Evolutionary conservation across 148 eudicot genomes (phyloP).

Genomic region (Pharnaceum exiguum): DNA sequence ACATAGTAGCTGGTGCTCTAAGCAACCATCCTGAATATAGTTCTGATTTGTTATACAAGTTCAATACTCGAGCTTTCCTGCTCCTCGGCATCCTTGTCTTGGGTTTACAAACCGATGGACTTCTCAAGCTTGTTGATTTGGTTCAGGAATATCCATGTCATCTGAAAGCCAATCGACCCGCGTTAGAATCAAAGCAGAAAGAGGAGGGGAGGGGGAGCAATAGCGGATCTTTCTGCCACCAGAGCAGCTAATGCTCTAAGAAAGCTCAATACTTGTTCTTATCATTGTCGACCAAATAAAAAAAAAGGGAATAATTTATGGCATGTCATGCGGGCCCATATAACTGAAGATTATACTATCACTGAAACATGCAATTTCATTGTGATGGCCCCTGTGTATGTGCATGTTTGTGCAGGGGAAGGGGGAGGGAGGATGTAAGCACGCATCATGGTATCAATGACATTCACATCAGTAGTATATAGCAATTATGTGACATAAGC

Average conservation of each 20-base stretch:
- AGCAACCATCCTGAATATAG: conserved; percentile 3
- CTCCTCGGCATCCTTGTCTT: neutral
- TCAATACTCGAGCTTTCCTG: neutral
- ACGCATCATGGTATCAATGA: too few relatives aligned
- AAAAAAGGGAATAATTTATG: too few relatives aligned
- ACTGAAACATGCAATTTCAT: too few relatives aligned
- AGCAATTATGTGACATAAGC: neutral
- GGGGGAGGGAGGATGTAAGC: too few relatives aligned
- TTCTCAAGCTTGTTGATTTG: conserved; percentile 34
- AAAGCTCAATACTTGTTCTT: too few relatives aligned
- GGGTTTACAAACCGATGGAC: conserved; percentile 19
- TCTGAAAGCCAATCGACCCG: conserved; percentile 18
- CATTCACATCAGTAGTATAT: too few relatives aligned
- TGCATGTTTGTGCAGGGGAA: too few relatives aligned
- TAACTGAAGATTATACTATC: too few relatives aligned
- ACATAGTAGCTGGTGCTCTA: conserved; percentile 14
- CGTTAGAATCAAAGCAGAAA: conserved; percentile 4
- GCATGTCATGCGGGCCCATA: too few relatives aligned
- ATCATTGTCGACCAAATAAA: too few relatives aligned
- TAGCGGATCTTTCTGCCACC: neutral
- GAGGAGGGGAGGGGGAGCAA: neutral
- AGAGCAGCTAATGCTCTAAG: neutral
- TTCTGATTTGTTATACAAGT: neutral
- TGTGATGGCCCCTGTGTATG: too few relatives aligned
- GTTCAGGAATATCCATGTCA: conserved; percentile 42